These are phyloP conservation scores for Gryganskiella cystojenkinii DNA, from an alignment of 192 early-diverging fungal species.

Conservation along the genomic window DNA sequence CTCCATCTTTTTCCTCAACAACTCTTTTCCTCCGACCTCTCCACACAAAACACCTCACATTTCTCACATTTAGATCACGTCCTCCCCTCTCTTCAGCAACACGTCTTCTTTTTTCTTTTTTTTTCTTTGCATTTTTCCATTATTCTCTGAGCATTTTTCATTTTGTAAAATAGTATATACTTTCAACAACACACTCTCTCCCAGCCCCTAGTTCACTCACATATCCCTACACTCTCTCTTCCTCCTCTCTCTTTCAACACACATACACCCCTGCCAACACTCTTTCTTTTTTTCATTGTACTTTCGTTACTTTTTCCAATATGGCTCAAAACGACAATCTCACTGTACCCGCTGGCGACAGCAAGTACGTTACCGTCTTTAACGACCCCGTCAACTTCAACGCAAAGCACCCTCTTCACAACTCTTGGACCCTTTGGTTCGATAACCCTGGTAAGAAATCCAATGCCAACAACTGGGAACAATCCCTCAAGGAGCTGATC, in stretches of 20 bases:
- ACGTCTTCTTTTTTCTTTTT: neutral
- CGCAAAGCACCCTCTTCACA: slow-evolving; percentile 89
- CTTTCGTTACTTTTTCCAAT: neutral
- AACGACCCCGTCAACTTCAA: slow-evolving; percentile 64
- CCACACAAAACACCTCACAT: neutral
- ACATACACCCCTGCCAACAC: neutral
- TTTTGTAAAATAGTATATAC: too few relatives aligned
- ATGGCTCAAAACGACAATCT: slow-evolving; percentile 53
- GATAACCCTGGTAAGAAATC: slow-evolving; percentile 87
- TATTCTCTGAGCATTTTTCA: too few relatives aligned
- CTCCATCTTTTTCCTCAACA: too few relatives aligned
- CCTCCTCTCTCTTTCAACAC: neutral
- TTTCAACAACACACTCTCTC: too few relatives aligned
- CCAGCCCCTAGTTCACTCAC: too few relatives aligned
- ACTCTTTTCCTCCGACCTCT: too few relatives aligned
- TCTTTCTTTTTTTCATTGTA: neutral
- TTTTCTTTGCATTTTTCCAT: neutral
- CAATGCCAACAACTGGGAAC: slow-evolving; percentile 81
- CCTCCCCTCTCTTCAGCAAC: neutral
- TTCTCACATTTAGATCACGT: neutral
- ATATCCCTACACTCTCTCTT: neutral
- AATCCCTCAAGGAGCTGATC: slow-evolving; percentile 89
- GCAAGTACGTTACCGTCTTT: slow-evolving; percentile 54
- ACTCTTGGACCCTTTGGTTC: slow-evolving; percentile 95
- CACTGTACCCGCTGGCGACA: slow-evolving; percentile 42